These are phyloP conservation scores for Colletotrichum limetticola DNA, from an alignment of 2,329 filamentous ascomycete genomes.

Conservation along the genomic window DNA sequence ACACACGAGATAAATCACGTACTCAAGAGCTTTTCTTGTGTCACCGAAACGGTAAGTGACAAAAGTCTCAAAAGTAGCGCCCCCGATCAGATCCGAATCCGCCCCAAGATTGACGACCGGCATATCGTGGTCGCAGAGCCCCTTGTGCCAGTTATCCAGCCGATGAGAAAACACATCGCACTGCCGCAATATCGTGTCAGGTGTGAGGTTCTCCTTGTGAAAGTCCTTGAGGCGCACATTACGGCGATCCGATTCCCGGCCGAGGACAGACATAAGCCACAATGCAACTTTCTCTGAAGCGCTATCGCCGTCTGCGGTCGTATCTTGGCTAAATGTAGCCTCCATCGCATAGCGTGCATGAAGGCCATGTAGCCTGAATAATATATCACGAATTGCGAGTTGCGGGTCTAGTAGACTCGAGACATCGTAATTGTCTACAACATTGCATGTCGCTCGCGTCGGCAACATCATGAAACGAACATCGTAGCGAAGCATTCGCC, in stretches of 20 bases:
- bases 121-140: slow-evolving; percentile 14
- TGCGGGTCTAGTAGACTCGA: slow-evolving; percentile 21
- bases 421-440: slow-evolving; percentile 10
- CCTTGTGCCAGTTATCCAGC: slow-evolving; percentile 15
- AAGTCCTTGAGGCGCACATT: slow-evolving; percentile 17
- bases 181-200: background rate
- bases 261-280: slow-evolving; percentile 13
- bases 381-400: slow-evolving; percentile 18
- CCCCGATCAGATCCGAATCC: slow-evolving; percentile 5
- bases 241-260: slow-evolving; percentile 1
- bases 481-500: slow-evolving; percentile 27
- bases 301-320: background rate
- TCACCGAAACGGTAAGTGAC: slow-evolving; percentile 12
- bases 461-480: slow-evolving; percentile 3
- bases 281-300: slow-evolving; percentile 22
- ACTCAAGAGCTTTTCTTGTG: slow-evolving; percentile 8
- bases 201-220: slow-evolving; percentile 2
- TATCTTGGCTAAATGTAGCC: slow-evolving; percentile 1
- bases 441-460: background rate
- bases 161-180: slow-evolving; percentile 7
- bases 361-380: background rate
- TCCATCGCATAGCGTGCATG: slow-evolving; percentile 14
- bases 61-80: slow-evolving; percentile 15
- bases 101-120: slow-evolving; percentile 3
- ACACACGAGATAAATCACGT: slow-evolving; percentile 14